Conservation (phyloP, 352 stramenopile genomes). For the Aphanomyces cochlioides region DNA sequence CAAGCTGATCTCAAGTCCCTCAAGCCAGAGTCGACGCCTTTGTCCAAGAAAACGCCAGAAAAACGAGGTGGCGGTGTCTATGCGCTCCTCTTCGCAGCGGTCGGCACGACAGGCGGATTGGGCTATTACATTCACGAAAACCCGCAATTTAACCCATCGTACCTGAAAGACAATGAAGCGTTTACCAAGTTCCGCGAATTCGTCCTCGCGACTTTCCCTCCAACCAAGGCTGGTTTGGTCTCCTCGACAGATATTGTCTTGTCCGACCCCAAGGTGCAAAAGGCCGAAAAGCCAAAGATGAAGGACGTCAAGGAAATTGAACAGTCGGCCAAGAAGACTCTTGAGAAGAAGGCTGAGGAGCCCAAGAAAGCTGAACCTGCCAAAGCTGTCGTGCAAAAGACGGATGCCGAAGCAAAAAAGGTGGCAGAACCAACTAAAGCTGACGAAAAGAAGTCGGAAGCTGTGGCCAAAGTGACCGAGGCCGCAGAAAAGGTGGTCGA, state of each 20-base stretch:
- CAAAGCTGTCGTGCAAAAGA: conserved; percentile 28
- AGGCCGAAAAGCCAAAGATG: conserved; percentile 18
- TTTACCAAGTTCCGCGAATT: conserved; percentile 76
- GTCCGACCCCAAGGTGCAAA: conserved; percentile 44
- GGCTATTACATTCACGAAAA: conserved; percentile 75
- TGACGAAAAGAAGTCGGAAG: conserved; percentile 32
- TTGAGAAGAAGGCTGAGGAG: conserved; percentile 22
- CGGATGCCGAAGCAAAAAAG: conserved; percentile 30
- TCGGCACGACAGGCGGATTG: conserved; percentile 49
- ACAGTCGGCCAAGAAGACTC: conserved; percentile 28
- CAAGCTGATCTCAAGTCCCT: background rate
- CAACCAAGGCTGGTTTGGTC: conserved; percentile 11
- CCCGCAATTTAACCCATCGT: conserved; percentile 67
- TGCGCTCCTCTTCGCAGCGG: conserved; percentile 32
- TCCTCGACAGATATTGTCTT: conserved; percentile 38
- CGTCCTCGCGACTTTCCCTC: conserved; percentile 38
- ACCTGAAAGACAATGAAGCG: conserved; percentile 52
- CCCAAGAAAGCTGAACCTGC: conserved; percentile 19
- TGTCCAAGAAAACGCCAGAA: background rate
- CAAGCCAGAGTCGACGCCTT: conserved; percentile 3
- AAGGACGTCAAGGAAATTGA: conserved; percentile 31
- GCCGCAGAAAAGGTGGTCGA: conserved; percentile 18
- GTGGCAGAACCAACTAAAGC: conserved; percentile 28
- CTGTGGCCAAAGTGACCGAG: conserved; percentile 31
- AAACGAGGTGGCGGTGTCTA: conserved; percentile 19